phyloP scores from a whole-genome alignment of 73 alveolate genomes.

The Paramecium bursaria region DNA sequence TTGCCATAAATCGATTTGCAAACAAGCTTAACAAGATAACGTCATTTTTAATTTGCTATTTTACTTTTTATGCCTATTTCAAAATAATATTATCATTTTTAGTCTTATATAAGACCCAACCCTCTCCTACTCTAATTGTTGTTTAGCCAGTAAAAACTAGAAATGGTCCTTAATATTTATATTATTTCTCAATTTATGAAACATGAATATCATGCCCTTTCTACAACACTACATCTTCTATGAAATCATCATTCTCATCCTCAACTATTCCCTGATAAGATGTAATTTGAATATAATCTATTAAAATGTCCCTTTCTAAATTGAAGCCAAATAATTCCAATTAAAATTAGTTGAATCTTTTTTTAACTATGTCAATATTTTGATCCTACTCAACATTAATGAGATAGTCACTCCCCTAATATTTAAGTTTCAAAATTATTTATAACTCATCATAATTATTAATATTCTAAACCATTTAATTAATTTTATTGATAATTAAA shows the following conservation, averaged over 20 bases:
- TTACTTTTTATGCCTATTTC: constrained; percentile 9
- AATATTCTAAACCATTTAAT: background rate
- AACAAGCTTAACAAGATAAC: constrained; percentile 46
- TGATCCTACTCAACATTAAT: constrained; percentile 70
- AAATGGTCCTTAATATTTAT: constrained; percentile 84
- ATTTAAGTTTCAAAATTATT: constrained; percentile 74
- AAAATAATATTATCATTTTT: constrained; percentile 64
- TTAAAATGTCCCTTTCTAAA: constrained; percentile 65
- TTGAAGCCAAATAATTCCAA: constrained; percentile 84
- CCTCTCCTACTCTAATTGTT: constrained; percentile 81
- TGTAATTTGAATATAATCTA: constrained; percentile 80
- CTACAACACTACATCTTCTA: constrained; percentile 57
- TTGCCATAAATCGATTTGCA: constrained; percentile 81
- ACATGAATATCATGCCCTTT: constrained; percentile 72
- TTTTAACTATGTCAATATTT: background rate
- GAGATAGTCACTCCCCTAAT: constrained; percentile 86
- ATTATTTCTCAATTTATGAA: constrained; percentile 70
- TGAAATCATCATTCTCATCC: constrained; percentile 51
- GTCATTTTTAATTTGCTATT: background rate
- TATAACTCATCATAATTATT: background rate
- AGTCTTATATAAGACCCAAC: constrained; percentile 68
- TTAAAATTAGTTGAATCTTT: constrained; percentile 70
- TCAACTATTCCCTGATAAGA: constrained; percentile 55
- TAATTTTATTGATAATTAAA: background rate
- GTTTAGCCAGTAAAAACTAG: constrained; percentile 80